A percentile compares a stretch with the other conserved stretches of the same genome.
Evolutionary conservation across 805 yeast species (phyloP).

Genomic region (Lipomyces japonicus): DNA sequence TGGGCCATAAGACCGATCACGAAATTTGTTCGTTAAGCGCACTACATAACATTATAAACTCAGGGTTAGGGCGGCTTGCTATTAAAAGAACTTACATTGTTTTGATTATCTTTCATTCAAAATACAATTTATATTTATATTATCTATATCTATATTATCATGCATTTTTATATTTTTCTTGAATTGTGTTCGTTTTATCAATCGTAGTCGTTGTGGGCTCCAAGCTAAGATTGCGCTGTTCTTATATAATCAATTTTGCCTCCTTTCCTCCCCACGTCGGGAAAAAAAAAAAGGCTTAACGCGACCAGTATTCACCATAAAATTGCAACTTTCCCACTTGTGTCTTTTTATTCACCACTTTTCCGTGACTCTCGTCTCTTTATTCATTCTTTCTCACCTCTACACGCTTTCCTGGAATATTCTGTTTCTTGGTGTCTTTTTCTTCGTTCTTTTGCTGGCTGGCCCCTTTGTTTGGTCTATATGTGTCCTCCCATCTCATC

Average conservation of each 20-base stretch:
- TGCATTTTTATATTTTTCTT: too few species aligned
- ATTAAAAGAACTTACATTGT: too few species aligned
- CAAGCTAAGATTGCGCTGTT: not conserved
- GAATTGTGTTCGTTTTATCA: too few species aligned
- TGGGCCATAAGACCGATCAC: conserved; percentile 29
- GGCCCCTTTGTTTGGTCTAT: not conserved
- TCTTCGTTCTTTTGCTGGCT: not conserved
- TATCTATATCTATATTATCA: too few species aligned
- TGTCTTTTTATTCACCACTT: not conserved
- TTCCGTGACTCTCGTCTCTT: not conserved
- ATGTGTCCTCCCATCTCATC: not conserved
- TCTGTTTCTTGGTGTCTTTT: not conserved
- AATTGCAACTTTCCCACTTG: not conserved
- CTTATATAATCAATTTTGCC: not conserved
- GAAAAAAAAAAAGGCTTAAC: too few species aligned
- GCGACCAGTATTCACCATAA: too few species aligned
- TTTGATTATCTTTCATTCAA: too few species aligned
- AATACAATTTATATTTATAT: too few species aligned
- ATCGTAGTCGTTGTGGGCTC: not conserved
- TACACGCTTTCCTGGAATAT: not conserved
- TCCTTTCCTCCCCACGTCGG: too few species aligned
- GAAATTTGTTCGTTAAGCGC: not conserved
- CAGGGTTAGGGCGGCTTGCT: too few species aligned
- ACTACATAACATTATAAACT: too few species aligned
- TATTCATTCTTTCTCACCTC: not conserved